These are phyloP conservation scores for Pythium dissimile DNA, from an alignment of 352 stramenopile species.

Conservation along the genomic window DNA sequence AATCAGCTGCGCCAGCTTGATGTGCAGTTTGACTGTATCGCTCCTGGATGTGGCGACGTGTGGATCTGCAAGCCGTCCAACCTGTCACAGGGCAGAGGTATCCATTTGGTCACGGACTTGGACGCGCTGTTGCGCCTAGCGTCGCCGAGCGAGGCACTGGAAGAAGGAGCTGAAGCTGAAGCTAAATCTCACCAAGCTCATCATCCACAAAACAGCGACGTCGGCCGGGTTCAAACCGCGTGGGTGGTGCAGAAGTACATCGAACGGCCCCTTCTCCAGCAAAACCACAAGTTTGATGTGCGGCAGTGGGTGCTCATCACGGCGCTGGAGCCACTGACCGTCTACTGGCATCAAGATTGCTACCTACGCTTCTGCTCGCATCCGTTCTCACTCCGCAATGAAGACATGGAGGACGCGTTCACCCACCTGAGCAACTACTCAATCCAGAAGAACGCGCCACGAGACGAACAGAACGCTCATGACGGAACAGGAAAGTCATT, in stretches of 20 bases:
- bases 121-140: conserved; percentile 26
- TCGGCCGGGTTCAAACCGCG: not conserved
- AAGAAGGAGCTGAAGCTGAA: not conserved
- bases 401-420: conserved; percentile 43
- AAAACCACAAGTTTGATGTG: conserved; percentile 81
- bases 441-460: conserved; percentile 58
- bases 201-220: no score
- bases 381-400: conserved; percentile 37
- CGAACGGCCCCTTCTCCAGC: conserved; percentile 62
- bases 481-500: not conserved
- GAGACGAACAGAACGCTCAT: not conserved
- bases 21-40: conserved; percentile 39
- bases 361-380: conserved; percentile 78
- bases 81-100: conserved; percentile 69
- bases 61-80: conserved; percentile 84
- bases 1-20: conserved; percentile 27
- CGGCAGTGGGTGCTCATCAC: conserved; percentile 84
- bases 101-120: conserved; percentile 44
- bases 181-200: no score
- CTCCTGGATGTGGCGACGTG: conserved; percentile 29
- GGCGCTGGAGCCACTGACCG: conserved; percentile 41
- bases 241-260: conserved; percentile 89
- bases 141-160: not conserved
- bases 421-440: conserved; percentile 86
- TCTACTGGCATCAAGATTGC: conserved; percentile 64